Base-by-base conservation (phyloP, 306 rosid genomes). In the Chamaecrista fasciculata region DNA sequence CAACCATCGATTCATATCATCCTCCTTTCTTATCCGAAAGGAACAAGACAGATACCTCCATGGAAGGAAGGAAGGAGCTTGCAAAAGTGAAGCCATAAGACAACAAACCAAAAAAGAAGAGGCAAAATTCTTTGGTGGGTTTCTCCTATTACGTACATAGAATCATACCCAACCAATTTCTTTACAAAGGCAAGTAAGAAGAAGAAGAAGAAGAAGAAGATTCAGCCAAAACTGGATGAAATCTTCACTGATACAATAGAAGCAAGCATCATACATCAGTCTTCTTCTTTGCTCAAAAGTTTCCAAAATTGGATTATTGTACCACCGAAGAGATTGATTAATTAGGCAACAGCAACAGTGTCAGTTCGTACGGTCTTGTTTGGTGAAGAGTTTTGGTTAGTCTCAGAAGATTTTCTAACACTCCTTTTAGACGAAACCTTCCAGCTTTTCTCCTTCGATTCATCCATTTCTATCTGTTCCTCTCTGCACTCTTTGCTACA, bases 401-500 rank as follows among this genome's bases (percentile, higher is more conserved):
- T 14, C 31, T 88, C 96, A 21, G 91, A 96, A 21, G 93, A 75
- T 67, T 86, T 80, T 66, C 92, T 86, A 24, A 74, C 76, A 24
- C 81, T 50, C 23, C 91, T 85, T 57, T 59, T 79, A 14, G 95
- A 81, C 15, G 93, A 76, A 71, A 29, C 72, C 34, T 86, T 88
- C 87, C 87, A 86, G 51, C 79, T 84, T 70, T 82, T 90, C 63
- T 86, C 96, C 25, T 85, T 86, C 8, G 86, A 79, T 9, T 93
- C 96, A 50, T 93, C 97, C 31, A 83, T 52, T 75, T 90, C 91
- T 61, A 93, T 93, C 52, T 90, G 93, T 26, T 93, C 96, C 65
- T 90, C 80, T 29, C 98, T 86, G 65, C 98, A 93, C 75, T 93
- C 98, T 82, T 85, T 77, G 87, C 98, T 90, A 58, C 98, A 93